These are phyloP conservation scores for Kazachstania africana DNA, from an alignment of 805 yeast species.

Conservation along the genomic window DNA sequence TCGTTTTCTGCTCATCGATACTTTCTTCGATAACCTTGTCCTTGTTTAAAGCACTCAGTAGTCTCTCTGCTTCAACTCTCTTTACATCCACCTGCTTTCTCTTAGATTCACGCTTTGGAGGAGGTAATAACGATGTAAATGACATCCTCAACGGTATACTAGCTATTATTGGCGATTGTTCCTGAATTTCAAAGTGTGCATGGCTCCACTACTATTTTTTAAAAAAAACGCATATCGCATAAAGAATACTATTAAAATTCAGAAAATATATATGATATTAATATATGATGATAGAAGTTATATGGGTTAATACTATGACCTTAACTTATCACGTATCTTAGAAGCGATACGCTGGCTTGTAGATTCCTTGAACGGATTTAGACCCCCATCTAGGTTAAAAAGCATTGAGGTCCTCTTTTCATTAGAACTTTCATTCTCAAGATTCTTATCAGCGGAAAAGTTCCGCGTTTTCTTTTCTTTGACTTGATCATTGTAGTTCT, in stretches of 20 bases:
- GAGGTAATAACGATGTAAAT: constrained; percentile 15
- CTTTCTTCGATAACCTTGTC: no score
- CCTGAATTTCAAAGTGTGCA: no score
- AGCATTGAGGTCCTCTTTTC: constrained; percentile 2
- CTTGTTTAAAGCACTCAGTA: neutral
- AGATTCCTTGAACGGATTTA: constrained; percentile 5
- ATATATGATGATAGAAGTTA: no score
- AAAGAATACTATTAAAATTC: no score
- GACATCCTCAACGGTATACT: no score
- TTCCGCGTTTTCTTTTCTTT: neutral
- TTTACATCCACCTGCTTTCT: no score
- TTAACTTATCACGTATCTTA: constrained; percentile 16
- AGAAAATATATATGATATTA: no score
- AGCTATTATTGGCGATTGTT: no score
- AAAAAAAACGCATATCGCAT: no score
- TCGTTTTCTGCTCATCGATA: no score
- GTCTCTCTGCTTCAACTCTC: neutral
- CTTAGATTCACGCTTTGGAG: constrained; percentile 9
- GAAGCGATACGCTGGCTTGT: constrained; percentile 14
- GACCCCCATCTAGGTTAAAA: constrained; percentile 3
- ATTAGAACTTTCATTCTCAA: neutral
- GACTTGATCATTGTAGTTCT: constrained; percentile 4
- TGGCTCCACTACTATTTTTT: no score
- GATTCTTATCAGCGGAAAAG: neutral
- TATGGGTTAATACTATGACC: no score